Evolutionary conservation across 768 basidiomycete genomes (phyloP), one percentile per base, ranked within the genome.

Genomic region (Kwoniella bestiolae): DNA sequence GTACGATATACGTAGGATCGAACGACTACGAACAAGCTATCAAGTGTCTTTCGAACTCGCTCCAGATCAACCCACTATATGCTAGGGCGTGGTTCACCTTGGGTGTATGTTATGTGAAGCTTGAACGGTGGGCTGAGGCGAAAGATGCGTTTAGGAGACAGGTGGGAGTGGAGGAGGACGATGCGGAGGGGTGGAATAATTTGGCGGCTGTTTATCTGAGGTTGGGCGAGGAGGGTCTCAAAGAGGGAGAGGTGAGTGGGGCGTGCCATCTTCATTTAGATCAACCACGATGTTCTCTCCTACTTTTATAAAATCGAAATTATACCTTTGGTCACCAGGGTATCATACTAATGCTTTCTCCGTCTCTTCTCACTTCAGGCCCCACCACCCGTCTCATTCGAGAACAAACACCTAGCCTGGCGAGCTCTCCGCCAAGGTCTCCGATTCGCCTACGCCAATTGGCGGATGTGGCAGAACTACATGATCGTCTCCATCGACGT

Each of bases 401-500:
- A 81, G 29, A 82, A 94, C 83, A 94, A 92, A 79, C 83, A 89
- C 50, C 86, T 93, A 46, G 96, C 96, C 1, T 96, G 92, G 85
- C 89, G 89, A 18, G 95, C 96, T 2, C 88, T 99, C 28, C 89
- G 90, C 70, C 91, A 92, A 66, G 94, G 96, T 1, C 85, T 98
- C 66, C 89, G 88, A 71, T 87, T 86, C 80, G 86, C 87, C 53
- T 91, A 92, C 79, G 89, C 91, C 28, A 94, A 93, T 76, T 98
- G 95, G 94, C 87, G 92, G 21, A 94, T 99, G 91, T 99, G 96
- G 96, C 85, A 86, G 66, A 99, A 99, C 83, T 98, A 94, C 84
- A 94, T 92, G 89, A 84, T 96, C 75, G 89, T 98, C 28, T 86
- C 91, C 3, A 84, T 96, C 81, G 93, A 97, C 70, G 90, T 97